These are phyloP conservation scores for Pinus taeda DNA, from an alignment of 75 land plant genomes.

Conservation along the genomic window DNA sequence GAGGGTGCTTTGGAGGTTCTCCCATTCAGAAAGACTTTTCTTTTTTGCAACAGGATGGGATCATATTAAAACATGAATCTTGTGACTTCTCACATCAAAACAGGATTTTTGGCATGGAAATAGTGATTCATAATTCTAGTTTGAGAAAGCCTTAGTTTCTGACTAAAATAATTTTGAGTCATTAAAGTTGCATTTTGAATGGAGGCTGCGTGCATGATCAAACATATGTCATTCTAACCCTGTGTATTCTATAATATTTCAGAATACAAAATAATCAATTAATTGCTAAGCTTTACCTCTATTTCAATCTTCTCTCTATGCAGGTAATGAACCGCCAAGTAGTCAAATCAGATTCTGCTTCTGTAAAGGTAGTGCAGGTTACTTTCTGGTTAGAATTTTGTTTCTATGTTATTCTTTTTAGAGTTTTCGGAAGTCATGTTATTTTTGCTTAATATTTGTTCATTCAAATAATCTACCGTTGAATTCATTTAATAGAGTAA, in stretches of 20 bases:
- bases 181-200: not conserved
- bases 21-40: not conserved
- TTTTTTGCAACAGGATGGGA: not conserved
- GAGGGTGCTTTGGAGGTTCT: constrained; percentile 60
- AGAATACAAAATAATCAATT: not conserved
- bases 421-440: not conserved
- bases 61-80: not conserved
- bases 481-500: not conserved
- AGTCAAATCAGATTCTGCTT: constrained; percentile 96
- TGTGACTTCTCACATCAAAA: not conserved
- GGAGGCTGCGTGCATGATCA: not conserved
- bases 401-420: not conserved
- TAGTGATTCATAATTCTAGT: not conserved
- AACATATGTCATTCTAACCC: not conserved
- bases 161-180: not conserved
- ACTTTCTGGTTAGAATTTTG: not conserved
- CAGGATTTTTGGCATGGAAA: constrained; percentile 3
- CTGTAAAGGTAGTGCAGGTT: constrained; percentile 62
- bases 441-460: not conserved
- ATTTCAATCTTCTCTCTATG: constrained; percentile 5
- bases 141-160: not conserved
- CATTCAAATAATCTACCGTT: not conserved
- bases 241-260: not conserved
- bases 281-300: constrained; percentile 4
- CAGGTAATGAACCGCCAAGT: constrained; percentile 91